Base-by-base conservation (phyloP, 2,329 filamentous ascomycete species). In the Knoxdaviesia proteae region DNA sequence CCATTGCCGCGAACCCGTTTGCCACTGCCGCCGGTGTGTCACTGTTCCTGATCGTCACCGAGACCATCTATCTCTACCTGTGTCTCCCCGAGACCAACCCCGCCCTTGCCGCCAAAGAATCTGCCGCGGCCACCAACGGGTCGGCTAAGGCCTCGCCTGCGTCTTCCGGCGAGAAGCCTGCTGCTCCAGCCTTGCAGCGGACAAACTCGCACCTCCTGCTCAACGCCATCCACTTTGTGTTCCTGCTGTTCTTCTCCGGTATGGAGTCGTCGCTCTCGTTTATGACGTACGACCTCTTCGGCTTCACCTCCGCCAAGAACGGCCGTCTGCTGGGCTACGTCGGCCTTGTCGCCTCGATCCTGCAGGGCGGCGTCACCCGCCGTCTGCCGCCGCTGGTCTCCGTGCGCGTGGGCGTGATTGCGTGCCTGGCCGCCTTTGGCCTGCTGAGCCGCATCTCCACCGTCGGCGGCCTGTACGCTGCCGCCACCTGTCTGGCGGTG, bases 201-300 rank as follows among this genome's bases (percentile, higher is more conserved):
- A 93, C 84, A 3, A 96, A 96, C 60, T 84, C 80, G 4, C 84
- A 90, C 50, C 61, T 74, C 32, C 57, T 93, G 8, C 74, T 98
- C 39, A 94, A 94, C 56, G 61, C 79, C 1, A 77, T 84, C 0
- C 90, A 98, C 59, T 80, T 96, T 54, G 63, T 79, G 39, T 98
- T 98, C 59, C 76, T 98, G 46, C 75, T 98, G 8, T 94, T 94
- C 61, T 98, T 98, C 62, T 94, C 84, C 2, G 90, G 90, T 47
- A 88, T 98, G 80, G 90, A 98, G 57, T 96, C 94, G 59, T 94
- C 86, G 1, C 71, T 98, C 3, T 87, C 90, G 0, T 98, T 98
- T 58, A 87, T 98, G 75, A 96, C 88, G 0, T 93, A 90, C 53
- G 88, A 94, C 42, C 72, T 98, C 38, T 96, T 96, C 58, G 71